Percentiles rank a stretch among this genome's conserved stretches.
Conservation (phyloP, 768 basidiomycete species). For the Psilocybe azurescens region DNA sequence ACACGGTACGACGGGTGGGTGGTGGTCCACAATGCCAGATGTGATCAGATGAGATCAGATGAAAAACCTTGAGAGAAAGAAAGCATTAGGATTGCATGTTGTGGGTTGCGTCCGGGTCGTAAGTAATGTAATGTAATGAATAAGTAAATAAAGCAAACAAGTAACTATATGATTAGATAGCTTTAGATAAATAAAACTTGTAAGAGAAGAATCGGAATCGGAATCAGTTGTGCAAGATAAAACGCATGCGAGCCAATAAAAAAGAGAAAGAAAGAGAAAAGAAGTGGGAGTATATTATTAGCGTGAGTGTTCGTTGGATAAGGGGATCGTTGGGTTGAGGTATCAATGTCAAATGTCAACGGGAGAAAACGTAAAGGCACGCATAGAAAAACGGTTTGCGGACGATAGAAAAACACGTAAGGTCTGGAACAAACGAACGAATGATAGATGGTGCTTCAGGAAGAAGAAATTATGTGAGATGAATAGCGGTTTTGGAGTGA, state of each 20-base stretch:
- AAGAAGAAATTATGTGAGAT: not conserved
- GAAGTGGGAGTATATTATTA: not conserved
- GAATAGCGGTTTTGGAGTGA: not conserved
- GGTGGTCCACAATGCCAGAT: no score
- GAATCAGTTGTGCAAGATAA: not conserved
- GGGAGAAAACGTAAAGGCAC: not conserved
- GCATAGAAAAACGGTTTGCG: not conserved
- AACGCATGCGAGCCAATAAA: not conserved
- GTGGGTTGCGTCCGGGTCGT: not conserved
- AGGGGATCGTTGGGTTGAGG: not conserved
- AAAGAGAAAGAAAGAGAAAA: not conserved
- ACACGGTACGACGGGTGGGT: no score
- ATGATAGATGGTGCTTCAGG: not conserved
- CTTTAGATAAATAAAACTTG: constrained; percentile 2
- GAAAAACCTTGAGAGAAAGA: no score
- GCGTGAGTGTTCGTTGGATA: not conserved
- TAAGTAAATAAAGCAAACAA: not conserved
- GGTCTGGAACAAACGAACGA: not conserved
- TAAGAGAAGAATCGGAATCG: not conserved
- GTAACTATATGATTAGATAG: constrained; percentile 8
- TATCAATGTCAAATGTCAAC: not conserved
- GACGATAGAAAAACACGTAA: not conserved
- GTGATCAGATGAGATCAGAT: no score
- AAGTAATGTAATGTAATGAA: not conserved
- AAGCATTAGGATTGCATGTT: no score